These are phyloP conservation scores for Geosmithia morbida DNA, from an alignment of 2,329 filamentous ascomycete species.

Conservation along the genomic window DNA sequence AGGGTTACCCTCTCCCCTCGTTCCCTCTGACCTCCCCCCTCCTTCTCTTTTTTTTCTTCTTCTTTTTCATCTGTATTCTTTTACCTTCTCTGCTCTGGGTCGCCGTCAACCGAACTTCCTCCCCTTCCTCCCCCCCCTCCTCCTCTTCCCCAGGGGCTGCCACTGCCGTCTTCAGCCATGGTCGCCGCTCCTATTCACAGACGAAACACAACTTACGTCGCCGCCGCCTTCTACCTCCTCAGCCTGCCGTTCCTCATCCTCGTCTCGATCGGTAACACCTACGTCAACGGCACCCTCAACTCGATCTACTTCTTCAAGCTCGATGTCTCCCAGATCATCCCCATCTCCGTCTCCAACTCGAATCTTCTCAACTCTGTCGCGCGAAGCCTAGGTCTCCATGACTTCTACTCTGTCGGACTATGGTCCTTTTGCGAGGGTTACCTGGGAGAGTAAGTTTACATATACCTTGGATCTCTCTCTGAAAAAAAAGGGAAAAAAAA, in stretches of 20 bases:
- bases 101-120: too few species aligned
- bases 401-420: conserved; percentile 85
- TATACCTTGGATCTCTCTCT: too few species aligned
- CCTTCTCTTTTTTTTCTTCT: too few species aligned
- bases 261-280: conserved; percentile 63
- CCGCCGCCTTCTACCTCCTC: conserved; percentile 57
- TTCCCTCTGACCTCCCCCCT: too few species aligned
- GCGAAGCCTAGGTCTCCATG: conserved; percentile 72
- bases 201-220: conserved; percentile 46
- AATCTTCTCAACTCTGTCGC: conserved; percentile 77
- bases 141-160: not conserved
- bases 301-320: conserved; percentile 76
- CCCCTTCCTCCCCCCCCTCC: not conserved
- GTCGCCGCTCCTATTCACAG: conserved; percentile 19
- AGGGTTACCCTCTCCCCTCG: too few species aligned
- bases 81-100: too few species aligned
- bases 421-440: conserved; percentile 93
- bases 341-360: conserved; percentile 54
- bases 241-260: conserved; percentile 68
- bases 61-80: too few species aligned
- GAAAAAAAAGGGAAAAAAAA: too few species aligned
- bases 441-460: conserved; percentile 38
- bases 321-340: conserved; percentile 70
- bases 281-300: conserved; percentile 43
- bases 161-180: conserved; percentile 4